Conservation (phyloP, 805 yeast species). For the Metschnikowia corniflorae region DNA sequence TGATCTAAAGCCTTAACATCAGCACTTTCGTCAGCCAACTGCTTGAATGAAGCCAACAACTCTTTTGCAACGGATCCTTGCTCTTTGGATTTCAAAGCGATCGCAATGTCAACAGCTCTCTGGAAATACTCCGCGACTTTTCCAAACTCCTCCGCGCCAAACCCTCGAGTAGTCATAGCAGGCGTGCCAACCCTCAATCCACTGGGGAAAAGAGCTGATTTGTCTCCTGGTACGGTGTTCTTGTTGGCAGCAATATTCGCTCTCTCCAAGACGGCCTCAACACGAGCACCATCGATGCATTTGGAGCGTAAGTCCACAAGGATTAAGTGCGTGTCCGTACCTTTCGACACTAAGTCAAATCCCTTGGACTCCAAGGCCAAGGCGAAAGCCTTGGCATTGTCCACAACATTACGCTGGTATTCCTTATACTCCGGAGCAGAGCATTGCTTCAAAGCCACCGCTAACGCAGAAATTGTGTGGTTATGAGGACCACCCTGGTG, state of each 20-base stretch:
- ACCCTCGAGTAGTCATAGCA: conserved; percentile 97
- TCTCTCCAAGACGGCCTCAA: conserved; percentile 84
- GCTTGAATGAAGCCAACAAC: conserved; percentile 65
- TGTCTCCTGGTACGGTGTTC: conserved; percentile 95
- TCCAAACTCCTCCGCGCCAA: conserved; percentile 71
- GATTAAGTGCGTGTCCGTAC: conserved; percentile 93
- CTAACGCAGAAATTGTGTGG: conserved; percentile 94
- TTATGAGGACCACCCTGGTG: conserved; percentile 99
- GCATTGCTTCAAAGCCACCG: conserved; percentile 93
- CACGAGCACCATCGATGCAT: conserved; percentile 92
- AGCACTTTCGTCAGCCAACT: conserved; percentile 58
- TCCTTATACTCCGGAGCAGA: conserved; percentile 80
- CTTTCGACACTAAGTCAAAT: conserved; percentile 78
- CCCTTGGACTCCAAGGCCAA: conserved; percentile 61
- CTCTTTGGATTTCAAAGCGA: conserved; percentile 55
- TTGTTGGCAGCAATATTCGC: conserved; percentile 93
- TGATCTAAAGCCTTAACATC: conserved; percentile 58
- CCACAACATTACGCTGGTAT: conserved; percentile 80
- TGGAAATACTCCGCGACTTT: conserved; percentile 79
- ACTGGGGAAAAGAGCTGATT: conserved; percentile 92
- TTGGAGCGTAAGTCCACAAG: conserved; percentile 76
- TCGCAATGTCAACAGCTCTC: conserved; percentile 69
- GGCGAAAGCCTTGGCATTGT: conserved; percentile 78
- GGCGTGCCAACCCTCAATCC: conserved; percentile 98
- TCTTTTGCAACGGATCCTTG: conserved; percentile 56